Percentiles rank a stretch among this genome's conserved stretches.
phyloP scores from a whole-genome alignment of 108 stramenopile species.

The Cyclostephanos tholiformis region DNA sequence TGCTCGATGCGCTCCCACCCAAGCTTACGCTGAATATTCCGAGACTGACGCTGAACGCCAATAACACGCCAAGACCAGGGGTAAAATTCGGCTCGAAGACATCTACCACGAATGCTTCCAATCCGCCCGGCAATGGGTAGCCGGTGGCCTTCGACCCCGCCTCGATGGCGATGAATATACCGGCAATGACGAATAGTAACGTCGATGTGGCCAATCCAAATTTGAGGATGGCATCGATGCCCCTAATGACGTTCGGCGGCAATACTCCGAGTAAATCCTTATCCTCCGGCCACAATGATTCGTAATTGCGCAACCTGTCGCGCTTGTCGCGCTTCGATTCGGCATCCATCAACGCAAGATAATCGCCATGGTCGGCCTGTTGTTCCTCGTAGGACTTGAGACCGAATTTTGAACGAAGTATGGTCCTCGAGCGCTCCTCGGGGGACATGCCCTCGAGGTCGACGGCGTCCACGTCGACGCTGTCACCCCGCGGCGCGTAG shows the following conservation, averaged over 20 bases:
- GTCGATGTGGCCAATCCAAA: conserved; percentile 63
- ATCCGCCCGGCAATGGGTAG: conserved; percentile 54
- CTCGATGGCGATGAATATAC: conserved; percentile 75
- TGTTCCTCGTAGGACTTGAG: conserved; percentile 77
- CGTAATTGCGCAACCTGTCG: conserved; percentile 50
- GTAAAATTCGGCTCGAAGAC: conserved; percentile 88
- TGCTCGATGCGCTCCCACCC: conserved; percentile 56
- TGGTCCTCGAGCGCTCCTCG: conserved; percentile 63
- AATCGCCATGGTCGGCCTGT: conserved; percentile 45
- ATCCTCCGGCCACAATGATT: conserved; percentile 65
- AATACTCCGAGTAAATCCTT: conserved; percentile 70
- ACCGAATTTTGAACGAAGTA: conserved; percentile 75
- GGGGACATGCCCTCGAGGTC: conserved; percentile 31
- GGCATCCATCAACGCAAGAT: conserved; percentile 4
- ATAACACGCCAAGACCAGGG: conserved; percentile 68
- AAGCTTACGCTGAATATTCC: conserved; percentile 79
- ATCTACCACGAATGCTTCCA: conserved; percentile 71
- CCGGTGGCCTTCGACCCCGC: conserved; percentile 73
- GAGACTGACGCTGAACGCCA: conserved; percentile 76
- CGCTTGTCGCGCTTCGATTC: conserved; percentile 42
- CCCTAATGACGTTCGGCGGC: conserved; percentile 62
- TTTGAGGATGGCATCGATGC: conserved; percentile 79
- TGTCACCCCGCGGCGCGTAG: background rate
- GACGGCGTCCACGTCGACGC: background rate
- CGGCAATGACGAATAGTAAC: conserved; percentile 65